phyloP scores from a whole-genome alignment of 352 stramenopile species.

The Phytophthora litchii region DNA sequence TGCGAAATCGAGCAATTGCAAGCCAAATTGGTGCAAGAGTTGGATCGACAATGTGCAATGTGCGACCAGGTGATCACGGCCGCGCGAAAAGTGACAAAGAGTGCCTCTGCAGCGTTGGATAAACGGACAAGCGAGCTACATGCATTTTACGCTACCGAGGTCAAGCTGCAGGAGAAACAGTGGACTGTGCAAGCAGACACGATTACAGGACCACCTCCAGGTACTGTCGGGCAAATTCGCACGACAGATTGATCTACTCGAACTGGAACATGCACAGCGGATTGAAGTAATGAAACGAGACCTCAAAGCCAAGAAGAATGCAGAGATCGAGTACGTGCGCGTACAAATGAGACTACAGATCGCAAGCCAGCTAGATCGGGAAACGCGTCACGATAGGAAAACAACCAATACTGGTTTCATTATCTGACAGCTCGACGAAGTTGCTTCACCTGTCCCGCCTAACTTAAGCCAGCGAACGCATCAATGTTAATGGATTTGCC shows the following conservation, averaged over 20 bases:
- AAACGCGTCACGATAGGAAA: slow-evolving; percentile 16
- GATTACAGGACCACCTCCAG: slow-evolving; percentile 31
- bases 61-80: slow-evolving; percentile 45
- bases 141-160: slow-evolving; percentile 34
- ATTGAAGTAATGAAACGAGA: slow-evolving; percentile 34
- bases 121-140: slow-evolving; percentile 38
- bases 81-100: slow-evolving; percentile 24
- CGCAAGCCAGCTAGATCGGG: slow-evolving; percentile 37
- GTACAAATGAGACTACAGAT: slow-evolving; percentile 45
- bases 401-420: slow-evolving; percentile 9
- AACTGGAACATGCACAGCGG: slow-evolving; percentile 33
- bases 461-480: slow-evolving; percentile 69
- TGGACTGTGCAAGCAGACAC: slow-evolving; percentile 33
- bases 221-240: slow-evolving; percentile 23
- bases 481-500: slow-evolving; percentile 86
- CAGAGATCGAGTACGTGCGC: slow-evolving; percentile 46
- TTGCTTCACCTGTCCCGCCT: slow-evolving; percentile 1
- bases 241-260: slow-evolving; percentile 29
- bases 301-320: slow-evolving; percentile 35
- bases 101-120: slow-evolving; percentile 22
- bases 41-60: slow-evolving; percentile 17
- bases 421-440: not conserved
- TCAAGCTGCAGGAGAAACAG: slow-evolving; percentile 43
- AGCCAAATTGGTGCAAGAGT: slow-evolving; percentile 12
- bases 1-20: slow-evolving; percentile 31